Percentiles rank a stretch among this genome's conserved stretches.
These are phyloP conservation scores for Escovopsis sp. DNA, from an alignment of 2,329 filamentous ascomycete species.

Conservation along the genomic window DNA sequence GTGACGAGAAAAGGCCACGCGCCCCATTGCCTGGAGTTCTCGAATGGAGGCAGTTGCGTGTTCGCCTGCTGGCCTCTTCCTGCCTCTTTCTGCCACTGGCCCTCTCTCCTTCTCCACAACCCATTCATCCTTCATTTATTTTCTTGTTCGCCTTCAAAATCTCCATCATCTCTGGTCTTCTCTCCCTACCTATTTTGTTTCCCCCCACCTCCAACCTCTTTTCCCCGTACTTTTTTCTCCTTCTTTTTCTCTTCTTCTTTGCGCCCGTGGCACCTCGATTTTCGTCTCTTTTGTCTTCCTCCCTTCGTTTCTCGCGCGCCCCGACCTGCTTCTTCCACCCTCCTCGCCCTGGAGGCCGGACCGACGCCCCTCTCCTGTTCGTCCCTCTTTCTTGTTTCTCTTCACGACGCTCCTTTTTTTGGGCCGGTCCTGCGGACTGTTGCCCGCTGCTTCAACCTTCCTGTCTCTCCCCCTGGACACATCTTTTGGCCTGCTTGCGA, in stretches of 20 bases:
- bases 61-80: slow-evolving; percentile 1
- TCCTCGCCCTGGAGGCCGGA: too few relatives aligned
- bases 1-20: too few relatives aligned
- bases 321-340: too few relatives aligned
- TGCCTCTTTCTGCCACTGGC: slow-evolving; percentile 5
- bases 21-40: not conserved
- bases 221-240: slow-evolving; percentile 1
- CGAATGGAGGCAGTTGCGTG: not conserved
- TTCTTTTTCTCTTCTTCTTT: not conserved
- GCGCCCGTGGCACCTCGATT: too few relatives aligned
- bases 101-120: slow-evolving; percentile 1
- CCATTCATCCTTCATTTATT: not conserved
- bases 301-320: too few relatives aligned
- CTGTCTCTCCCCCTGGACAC: not conserved
- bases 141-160: slow-evolving; percentile 1
- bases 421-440: too few relatives aligned
- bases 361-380: too few relatives aligned
- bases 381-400: too few relatives aligned
- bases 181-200: slow-evolving; percentile 1
- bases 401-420: too few relatives aligned
- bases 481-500: too few relatives aligned
- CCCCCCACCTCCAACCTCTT: slow-evolving; percentile 1
- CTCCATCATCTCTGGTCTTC: slow-evolving; percentile 6
- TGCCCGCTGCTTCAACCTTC: slow-evolving; percentile 2
- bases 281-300: too few relatives aligned